A percentile compares a stretch with the other conserved stretches of the same genome.
These are phyloP conservation scores for Candida chilensis DNA, from an alignment of 805 yeast genomes.

Conservation along the genomic window DNA sequence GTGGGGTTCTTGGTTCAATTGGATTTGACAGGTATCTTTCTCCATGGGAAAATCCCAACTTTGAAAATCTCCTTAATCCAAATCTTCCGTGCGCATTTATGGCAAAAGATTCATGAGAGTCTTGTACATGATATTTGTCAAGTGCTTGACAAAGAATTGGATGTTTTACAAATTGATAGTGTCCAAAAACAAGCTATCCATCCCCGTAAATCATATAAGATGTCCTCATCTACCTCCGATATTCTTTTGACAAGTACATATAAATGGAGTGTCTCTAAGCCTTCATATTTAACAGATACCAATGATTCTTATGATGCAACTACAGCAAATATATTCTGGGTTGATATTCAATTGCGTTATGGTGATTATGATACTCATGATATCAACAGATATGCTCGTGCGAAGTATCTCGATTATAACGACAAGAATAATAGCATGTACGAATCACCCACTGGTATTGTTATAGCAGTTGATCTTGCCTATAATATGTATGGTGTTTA, in stretches of 20 bases:
- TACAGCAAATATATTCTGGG: constrained; percentile 72
- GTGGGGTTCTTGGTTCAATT: constrained; percentile 95
- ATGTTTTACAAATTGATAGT: constrained; percentile 69
- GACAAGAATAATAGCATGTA: constrained; percentile 77
- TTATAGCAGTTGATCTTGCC: constrained; percentile 87
- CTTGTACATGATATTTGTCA: constrained; percentile 90
- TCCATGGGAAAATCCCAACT: constrained; percentile 98
- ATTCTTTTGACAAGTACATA: constrained; percentile 65
- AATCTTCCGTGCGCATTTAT: constrained; percentile 92
- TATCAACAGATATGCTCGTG: constrained; percentile 85
- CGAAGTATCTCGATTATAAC: constrained; percentile 90
- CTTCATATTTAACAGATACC: constrained; percentile 69
- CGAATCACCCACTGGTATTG: constrained; percentile 88
- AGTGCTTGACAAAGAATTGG: constrained; percentile 81
- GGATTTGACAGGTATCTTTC: constrained; percentile 91
- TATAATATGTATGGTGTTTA: constrained; percentile 94
- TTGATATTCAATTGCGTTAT: constrained; percentile 89
- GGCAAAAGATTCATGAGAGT: constrained; percentile 98
- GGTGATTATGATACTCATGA: constrained; percentile 99
- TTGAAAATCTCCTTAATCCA: constrained; percentile 91
- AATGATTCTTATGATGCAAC: constrained; percentile 55
- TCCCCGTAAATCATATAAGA: constrained; percentile 93
- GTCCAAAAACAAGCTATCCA: constrained; percentile 91
- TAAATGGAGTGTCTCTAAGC: constrained; percentile 77
- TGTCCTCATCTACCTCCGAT: constrained; percentile 95